These are phyloP conservation scores for Apiospora koreana DNA, from an alignment of 2,329 filamentous ascomycete species.

Conservation along the genomic window DNA sequence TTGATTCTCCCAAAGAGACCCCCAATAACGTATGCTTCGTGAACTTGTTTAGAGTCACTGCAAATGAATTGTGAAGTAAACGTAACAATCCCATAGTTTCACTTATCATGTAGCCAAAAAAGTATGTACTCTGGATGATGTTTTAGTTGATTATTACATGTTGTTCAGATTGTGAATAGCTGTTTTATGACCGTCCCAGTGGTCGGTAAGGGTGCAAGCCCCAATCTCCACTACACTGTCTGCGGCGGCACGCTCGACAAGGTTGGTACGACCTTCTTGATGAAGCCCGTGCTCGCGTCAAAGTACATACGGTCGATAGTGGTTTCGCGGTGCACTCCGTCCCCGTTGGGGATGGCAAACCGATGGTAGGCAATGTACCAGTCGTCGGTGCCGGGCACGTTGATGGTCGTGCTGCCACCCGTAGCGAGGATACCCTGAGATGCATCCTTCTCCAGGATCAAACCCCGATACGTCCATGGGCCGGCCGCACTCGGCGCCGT, in stretches of 20 bases:
- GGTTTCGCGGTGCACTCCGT: slow-evolving; percentile 44
- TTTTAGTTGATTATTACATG: too few relatives aligned
- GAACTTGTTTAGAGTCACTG: not conserved
- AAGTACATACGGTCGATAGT: slow-evolving; percentile 44
- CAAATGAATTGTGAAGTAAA: too few relatives aligned
- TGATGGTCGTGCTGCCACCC: slow-evolving; percentile 46
- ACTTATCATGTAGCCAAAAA: too few relatives aligned
- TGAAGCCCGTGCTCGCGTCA: slow-evolving; percentile 40
- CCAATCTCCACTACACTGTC: not conserved
- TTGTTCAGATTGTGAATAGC: too few relatives aligned
- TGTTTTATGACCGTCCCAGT: too few relatives aligned
- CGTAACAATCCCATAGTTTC: too few relatives aligned
- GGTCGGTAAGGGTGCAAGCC: too few relatives aligned
- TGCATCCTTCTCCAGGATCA: slow-evolving; percentile 44
- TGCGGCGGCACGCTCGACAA: slow-evolving; percentile 31
- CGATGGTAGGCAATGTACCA: slow-evolving; percentile 54
- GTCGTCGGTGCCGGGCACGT: slow-evolving; percentile 47
- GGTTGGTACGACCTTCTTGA: slow-evolving; percentile 39
- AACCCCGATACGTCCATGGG: slow-evolving; percentile 46
- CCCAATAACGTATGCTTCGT: not conserved
- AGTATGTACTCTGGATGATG: too few relatives aligned
- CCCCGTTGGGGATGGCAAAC: slow-evolving; percentile 45
- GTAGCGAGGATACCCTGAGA: slow-evolving; percentile 45
- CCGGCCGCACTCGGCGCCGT: slow-evolving; percentile 39
- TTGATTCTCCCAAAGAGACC: too few relatives aligned